Base-by-base conservation (phyloP, 805 yeast species). In the Zygotorulaspora florentina region DNA sequence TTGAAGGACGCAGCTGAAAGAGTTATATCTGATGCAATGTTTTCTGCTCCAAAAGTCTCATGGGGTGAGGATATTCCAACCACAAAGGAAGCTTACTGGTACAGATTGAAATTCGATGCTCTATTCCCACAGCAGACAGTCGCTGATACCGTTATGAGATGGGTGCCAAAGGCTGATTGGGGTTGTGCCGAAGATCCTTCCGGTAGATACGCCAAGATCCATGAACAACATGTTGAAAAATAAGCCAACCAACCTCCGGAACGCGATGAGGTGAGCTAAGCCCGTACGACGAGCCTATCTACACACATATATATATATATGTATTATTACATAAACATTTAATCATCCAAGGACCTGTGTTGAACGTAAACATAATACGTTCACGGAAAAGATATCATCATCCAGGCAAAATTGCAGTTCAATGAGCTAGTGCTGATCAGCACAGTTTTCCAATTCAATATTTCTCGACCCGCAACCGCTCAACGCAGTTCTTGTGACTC, bases 81-180 rank as follows among this genome's bases (percentile, higher is more conserved):
- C 53, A 93, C 99, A 40, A 93, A 93, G 79, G 99, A 93, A 77
- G 98, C 99, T 38, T 93, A 89, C 80, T 93, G 96, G 95, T 93
- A 93, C 80, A 85, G 99, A 79, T 77, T 85, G 66, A 87, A 89
- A 78, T 93, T 93, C 62, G 99, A 93, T 71, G 95, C 86, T 62
- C 72, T 87, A 60, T 93, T 89, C 85, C 86, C 90, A 51, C 82
- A 83, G 60, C 76, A 81, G 70, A 93, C 96, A 55, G 99, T 95
- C 54, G 97, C 96, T 48, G 73, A 81, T 34, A 93, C 99, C 15
- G 99, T 93, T 50, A 89, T 87, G 97, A 85, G 99, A 79, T 93
- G 99, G 99, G 73, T 93, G 71, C 99, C 99, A 67, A 93, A 93
- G 79, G 98, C 98, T 53, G 99, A 93, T 70, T 93, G 99, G 99